These are phyloP conservation scores for Boletus mariae DNA, from an alignment of 1,284 basidiomycete genomes.

Conservation along the genomic window DNA sequence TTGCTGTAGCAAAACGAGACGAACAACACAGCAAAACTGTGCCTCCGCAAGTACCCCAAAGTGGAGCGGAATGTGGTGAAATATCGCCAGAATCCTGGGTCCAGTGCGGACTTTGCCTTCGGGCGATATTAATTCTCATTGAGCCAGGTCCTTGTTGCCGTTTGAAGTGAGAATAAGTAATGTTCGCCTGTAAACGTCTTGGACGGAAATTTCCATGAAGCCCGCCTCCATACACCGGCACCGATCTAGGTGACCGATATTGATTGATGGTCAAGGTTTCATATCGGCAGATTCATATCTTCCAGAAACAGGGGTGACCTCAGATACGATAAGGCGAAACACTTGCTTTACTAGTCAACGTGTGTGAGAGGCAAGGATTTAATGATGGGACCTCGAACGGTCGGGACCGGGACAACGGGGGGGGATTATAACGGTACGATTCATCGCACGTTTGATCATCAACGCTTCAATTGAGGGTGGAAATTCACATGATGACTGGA, in stretches of 20 bases:
- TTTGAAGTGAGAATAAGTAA: not conserved
- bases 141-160: not conserved
- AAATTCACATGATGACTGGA: not conserved
- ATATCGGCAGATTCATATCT: not conserved
- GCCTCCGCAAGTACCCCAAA: not conserved
- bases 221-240: conserved; percentile 2
- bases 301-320: not conserved
- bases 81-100: not conserved
- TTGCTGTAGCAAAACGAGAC: conserved; percentile 6
- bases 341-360: not conserved
- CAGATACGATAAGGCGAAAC: not conserved
- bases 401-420: conserved; percentile 8
- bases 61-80: not conserved
- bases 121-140: not conserved
- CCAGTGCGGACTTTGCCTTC: conserved; percentile 4
- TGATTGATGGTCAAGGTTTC: not conserved
- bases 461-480: not conserved
- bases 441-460: conserved; percentile 5
- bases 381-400: not conserved
- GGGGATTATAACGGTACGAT: not conserved
- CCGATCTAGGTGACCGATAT: conserved; percentile 2
- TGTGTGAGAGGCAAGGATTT: not conserved
- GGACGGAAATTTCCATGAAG: not conserved
- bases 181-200: not conserved
- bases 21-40: conserved; percentile 15